Evolutionary conservation across 1,284 basidiomycete species (phyloP).

Genomic region (Melampsora americana): DNA sequence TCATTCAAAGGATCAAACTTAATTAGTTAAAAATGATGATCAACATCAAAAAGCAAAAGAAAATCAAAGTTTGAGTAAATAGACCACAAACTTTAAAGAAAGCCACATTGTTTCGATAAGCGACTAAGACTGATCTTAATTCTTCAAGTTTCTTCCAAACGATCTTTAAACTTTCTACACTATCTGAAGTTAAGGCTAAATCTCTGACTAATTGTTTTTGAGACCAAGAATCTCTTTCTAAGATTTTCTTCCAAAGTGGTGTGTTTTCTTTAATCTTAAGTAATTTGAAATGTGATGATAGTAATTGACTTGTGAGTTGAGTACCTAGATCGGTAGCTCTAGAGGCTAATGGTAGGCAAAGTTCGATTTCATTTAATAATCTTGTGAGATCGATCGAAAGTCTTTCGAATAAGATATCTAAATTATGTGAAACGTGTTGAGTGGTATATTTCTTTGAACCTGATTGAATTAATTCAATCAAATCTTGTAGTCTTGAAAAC

Average conservation of each 20-base stretch:
- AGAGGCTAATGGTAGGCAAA: slow-evolving; percentile 46
- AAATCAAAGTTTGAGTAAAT: neutral
- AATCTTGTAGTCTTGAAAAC: slow-evolving; percentile 49
- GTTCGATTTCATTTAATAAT: slow-evolving; percentile 48
- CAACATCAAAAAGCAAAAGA: too few relatives aligned
- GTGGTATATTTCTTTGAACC: slow-evolving; percentile 32
- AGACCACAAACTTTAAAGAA: slow-evolving; percentile 21
- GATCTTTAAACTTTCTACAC: slow-evolving; percentile 44
- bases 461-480: slow-evolving; percentile 45
- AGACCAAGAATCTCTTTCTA: slow-evolving; percentile 44
- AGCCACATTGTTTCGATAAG: slow-evolving; percentile 46
- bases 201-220: slow-evolving; percentile 47
- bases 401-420: slow-evolving; percentile 48
- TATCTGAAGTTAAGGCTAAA: slow-evolving; percentile 47
- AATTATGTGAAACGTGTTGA: slow-evolving; percentile 44
- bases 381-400: slow-evolving; percentile 44
- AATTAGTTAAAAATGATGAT: too few relatives aligned
- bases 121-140: slow-evolving; percentile 46
- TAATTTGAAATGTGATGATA: slow-evolving; percentile 37
- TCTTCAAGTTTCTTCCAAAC: slow-evolving; percentile 46
- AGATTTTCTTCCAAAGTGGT: slow-evolving; percentile 43
- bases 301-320: slow-evolving; percentile 42
- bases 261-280: slow-evolving; percentile 36
- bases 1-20: neutral
- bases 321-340: slow-evolving; percentile 47